Conservation (phyloP, 1,284 basidiomycete genomes). For the Trametes pubescens region DNA sequence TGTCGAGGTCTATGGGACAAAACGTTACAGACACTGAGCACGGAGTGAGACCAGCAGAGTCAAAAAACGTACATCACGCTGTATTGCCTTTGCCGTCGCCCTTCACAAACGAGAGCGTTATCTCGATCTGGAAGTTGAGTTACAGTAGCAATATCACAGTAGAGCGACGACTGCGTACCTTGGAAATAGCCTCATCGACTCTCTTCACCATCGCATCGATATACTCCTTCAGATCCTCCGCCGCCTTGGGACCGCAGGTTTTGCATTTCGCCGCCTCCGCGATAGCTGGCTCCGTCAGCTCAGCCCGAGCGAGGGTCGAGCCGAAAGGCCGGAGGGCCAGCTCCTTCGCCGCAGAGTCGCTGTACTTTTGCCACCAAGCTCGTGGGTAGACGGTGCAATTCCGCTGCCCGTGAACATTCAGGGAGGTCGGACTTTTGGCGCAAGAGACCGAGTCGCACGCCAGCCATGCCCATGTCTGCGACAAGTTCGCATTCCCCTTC, state of each 20-base stretch:
- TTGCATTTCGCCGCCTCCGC: not conserved
- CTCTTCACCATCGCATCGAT: conserved; percentile 1
- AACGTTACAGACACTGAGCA: too few species aligned
- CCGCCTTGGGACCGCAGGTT: conserved; percentile 8
- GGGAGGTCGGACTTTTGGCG: not conserved
- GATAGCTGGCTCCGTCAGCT: not conserved
- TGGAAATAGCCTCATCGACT: conserved; percentile 1
- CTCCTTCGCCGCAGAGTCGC: not conserved
- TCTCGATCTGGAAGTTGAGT: not conserved
- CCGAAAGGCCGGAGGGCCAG: not conserved
- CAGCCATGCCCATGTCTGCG: conserved; percentile 11
- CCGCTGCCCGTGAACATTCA: not conserved
- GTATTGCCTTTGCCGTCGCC: not conserved
- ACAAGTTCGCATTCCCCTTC: conserved; percentile 8
- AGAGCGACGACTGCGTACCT: not conserved
- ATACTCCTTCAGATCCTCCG: conserved; percentile 1
- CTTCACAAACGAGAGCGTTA: not conserved
- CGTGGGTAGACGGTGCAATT: not conserved
- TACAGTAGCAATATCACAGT: not conserved
- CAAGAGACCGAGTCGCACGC: not conserved
- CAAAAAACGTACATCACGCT: not conserved
- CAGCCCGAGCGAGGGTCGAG: not conserved
- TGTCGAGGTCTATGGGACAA: too few species aligned
- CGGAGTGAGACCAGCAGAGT: not conserved
- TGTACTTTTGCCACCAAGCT: conserved; percentile 12